Conservation (phyloP, 2,329 filamentous ascomycete genomes). For the Akanthomyces muscarius region DNA sequence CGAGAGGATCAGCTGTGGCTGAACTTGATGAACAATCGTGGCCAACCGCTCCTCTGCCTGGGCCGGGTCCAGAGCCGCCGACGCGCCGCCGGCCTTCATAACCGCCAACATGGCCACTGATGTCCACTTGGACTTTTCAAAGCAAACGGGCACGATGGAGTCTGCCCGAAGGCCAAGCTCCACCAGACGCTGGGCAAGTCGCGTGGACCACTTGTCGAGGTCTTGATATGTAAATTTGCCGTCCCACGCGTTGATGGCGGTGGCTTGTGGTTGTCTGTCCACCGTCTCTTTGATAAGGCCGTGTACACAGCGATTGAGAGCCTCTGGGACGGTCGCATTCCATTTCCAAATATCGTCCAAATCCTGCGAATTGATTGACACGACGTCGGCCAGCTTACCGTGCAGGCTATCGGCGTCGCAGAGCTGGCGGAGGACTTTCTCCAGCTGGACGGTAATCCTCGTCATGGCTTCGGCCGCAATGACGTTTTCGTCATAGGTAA, state of each 20-base stretch:
- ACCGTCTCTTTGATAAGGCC: not conserved
- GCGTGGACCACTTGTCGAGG: slow-evolving; percentile 20
- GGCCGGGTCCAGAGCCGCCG: slow-evolving; percentile 28
- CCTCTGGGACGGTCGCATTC: slow-evolving; percentile 8
- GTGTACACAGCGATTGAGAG: slow-evolving; percentile 5
- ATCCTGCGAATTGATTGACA: not conserved
- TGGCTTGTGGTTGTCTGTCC: slow-evolving; percentile 14
- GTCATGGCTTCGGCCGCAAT: not conserved
- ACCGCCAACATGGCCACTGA: slow-evolving; percentile 29
- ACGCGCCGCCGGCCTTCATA: slow-evolving; percentile 31
- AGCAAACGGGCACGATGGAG: slow-evolving; percentile 21
- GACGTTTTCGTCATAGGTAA: not conserved
- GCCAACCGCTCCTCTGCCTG: slow-evolving; percentile 18
- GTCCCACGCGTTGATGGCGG: slow-evolving; percentile 25
- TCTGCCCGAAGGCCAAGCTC: slow-evolving; percentile 8
- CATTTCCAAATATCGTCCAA: slow-evolving; percentile 10
- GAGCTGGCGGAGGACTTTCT: slow-evolving; percentile 15
- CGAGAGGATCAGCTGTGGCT: not conserved
- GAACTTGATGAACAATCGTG: slow-evolving; percentile 14
- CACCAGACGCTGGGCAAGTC: slow-evolving; percentile 19
- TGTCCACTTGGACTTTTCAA: slow-evolving; percentile 28
- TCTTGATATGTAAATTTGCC: slow-evolving; percentile 23
- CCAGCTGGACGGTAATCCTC: slow-evolving; percentile 5
- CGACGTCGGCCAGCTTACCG: not conserved
- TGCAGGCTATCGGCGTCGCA: slow-evolving; percentile 8